These are phyloP conservation scores for Ilyonectria mors-panacis DNA, from an alignment of 2,329 filamentous ascomycete species.

Conservation along the genomic window DNA sequence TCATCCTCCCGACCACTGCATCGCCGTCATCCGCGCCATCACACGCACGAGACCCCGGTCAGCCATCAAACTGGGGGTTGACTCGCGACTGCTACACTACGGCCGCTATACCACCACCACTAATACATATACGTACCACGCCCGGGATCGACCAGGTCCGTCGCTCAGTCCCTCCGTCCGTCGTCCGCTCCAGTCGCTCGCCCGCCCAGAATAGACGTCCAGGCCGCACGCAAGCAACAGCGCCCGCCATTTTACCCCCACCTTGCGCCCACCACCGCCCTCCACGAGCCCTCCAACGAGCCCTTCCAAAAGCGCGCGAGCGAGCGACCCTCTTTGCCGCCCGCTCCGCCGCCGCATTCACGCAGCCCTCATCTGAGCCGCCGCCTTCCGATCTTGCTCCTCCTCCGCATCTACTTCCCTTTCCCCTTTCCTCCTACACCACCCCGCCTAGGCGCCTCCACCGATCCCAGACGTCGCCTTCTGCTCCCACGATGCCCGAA, in stretches of 20 bases:
- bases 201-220: constrained; percentile 8
- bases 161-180: constrained; percentile 30
- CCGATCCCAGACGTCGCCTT: constrained; percentile 37
- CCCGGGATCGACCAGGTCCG: constrained; percentile 30
- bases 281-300: constrained; percentile 37
- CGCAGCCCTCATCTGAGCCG: constrained; percentile 40
- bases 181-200: constrained; percentile 33
- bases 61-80: constrained; percentile 25
- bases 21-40: not conserved
- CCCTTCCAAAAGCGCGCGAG: constrained; percentile 20
- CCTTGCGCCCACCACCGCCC: constrained; percentile 36
- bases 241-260: constrained; percentile 45
- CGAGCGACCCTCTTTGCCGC: constrained; percentile 43
- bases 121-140: constrained; percentile 29
- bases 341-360: constrained; percentile 48
- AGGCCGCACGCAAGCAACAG: constrained; percentile 15
- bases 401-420: constrained; percentile 29
- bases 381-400: constrained; percentile 34
- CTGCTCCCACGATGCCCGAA: constrained; percentile 60
- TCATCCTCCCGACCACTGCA: not conserved
- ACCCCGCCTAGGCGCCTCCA: constrained; percentile 38
- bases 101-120: constrained; percentile 15
- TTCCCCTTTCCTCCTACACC: constrained; percentile 28
- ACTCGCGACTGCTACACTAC: constrained; percentile 26
- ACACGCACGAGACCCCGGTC: constrained; percentile 23